phyloP scores from a whole-genome alignment of 345 rosid genomes.

The Populus deltoides region DNA sequence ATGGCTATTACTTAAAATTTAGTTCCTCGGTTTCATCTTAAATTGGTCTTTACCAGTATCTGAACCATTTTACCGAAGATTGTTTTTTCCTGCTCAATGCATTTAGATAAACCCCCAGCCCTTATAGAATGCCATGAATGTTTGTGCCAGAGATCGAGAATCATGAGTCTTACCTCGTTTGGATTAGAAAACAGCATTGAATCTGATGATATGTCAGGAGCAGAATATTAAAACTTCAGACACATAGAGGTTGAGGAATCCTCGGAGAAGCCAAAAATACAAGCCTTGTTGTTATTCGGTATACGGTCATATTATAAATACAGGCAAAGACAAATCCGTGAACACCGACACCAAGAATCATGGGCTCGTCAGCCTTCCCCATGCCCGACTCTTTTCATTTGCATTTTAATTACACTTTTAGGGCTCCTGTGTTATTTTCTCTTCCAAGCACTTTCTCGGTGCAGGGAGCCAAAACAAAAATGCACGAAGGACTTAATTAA shows the following conservation, averaged over 20 bases:
- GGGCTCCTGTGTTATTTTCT: conserved; percentile 3
- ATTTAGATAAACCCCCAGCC: not conserved
- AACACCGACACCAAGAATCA: conserved; percentile 46
- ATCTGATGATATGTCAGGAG: not conserved
- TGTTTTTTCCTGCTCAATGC: not conserved
- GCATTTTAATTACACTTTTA: conserved; percentile 5
- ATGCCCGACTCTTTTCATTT: not conserved
- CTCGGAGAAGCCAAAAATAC: conserved; percentile 2
- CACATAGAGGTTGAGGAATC: not conserved
- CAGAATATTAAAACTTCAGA: not conserved
- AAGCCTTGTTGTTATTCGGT: conserved; percentile 29
- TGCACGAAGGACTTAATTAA: not conserved
- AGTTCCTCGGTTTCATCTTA: too few relatives aligned
- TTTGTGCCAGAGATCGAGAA: not conserved
- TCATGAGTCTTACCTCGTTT: not conserved
- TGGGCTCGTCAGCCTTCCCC: conserved; percentile 27
- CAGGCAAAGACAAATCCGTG: conserved; percentile 37
- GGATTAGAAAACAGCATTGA: not conserved
- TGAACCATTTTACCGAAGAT: not conserved
- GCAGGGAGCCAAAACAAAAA: not conserved
- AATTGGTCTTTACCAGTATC: too few relatives aligned
- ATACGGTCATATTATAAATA: conserved; percentile 20
- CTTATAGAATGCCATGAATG: not conserved
- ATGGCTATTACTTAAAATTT: too few relatives aligned
- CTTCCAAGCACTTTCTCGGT: not conserved